phyloP scores from a whole-genome alignment of 805 yeast species.

The Wickerhamiella kazuoi region DNA sequence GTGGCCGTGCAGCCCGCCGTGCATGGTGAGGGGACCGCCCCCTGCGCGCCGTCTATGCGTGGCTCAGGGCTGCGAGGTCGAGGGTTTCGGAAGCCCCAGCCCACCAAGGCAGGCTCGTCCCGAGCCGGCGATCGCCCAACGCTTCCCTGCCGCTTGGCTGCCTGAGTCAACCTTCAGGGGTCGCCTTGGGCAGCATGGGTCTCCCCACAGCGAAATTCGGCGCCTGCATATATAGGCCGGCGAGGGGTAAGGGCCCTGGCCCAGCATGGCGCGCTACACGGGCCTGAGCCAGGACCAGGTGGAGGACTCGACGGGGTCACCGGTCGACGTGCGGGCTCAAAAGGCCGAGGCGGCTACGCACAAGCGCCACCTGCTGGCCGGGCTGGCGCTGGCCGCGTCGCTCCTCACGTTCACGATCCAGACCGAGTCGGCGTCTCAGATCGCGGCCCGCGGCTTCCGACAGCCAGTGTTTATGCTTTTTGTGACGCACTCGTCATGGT shows the following conservation, averaged over 20 bases:
- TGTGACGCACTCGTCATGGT: slow-evolving; percentile 67
- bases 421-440: slow-evolving; percentile 61
- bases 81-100: too few relatives aligned
- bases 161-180: too few relatives aligned
- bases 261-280: neutral
- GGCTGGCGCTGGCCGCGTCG: slow-evolving; percentile 30
- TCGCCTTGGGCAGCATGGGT: too few relatives aligned
- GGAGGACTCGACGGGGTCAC: too few relatives aligned
- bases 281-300: neutral
- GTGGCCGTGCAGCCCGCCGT: neutral
- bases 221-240: too few relatives aligned
- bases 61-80: too few relatives aligned
- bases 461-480: slow-evolving; percentile 48
- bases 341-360: slow-evolving; percentile 7
- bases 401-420: slow-evolving; percentile 52
- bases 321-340: too few relatives aligned
- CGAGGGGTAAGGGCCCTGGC: too few relatives aligned
- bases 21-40: neutral
- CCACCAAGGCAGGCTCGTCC: too few relatives aligned
- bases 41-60: neutral
- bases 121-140: too few relatives aligned
- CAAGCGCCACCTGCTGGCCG: slow-evolving; percentile 28
- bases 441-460: slow-evolving; percentile 38
- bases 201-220: too few relatives aligned
- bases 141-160: too few relatives aligned